These are phyloP conservation scores for Ensete glaucum DNA, from an alignment of 176 grass and related monocot species.

Conservation along the genomic window DNA sequence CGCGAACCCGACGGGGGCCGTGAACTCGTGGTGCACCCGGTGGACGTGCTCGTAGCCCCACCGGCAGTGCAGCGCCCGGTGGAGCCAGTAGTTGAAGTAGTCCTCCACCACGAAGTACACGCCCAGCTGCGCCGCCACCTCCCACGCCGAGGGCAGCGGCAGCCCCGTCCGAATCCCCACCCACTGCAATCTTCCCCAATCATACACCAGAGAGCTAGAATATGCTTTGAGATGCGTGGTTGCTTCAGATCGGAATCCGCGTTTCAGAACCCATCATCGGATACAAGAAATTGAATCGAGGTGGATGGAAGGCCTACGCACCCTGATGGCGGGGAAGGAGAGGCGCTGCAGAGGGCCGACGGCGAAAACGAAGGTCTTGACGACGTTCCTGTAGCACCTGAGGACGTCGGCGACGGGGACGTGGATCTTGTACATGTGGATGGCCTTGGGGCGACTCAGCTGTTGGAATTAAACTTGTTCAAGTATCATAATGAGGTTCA, in stretches of 20 bases:
- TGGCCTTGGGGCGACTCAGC: conserved; percentile 31
- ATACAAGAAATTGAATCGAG: too few species aligned
- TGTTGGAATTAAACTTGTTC: too few species aligned
- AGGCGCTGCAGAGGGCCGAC: conserved; percentile 53
- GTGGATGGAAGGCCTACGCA: background rate
- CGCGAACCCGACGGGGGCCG: conserved; percentile 66
- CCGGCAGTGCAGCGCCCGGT: conserved; percentile 53
- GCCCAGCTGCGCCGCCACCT: conserved; percentile 53
- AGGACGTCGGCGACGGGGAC: conserved; percentile 37
- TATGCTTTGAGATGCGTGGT: too few species aligned
- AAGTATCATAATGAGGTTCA: too few species aligned
- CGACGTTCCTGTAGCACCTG: conserved; percentile 57
- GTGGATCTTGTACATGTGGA: conserved; percentile 50
- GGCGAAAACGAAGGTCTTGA: conserved; percentile 51
- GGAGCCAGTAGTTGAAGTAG: conserved; percentile 85
- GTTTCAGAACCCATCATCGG: too few species aligned
- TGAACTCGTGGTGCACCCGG: conserved; percentile 82
- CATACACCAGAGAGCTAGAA: too few species aligned
- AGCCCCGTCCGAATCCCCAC: conserved; percentile 57
- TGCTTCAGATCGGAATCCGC: too few species aligned
- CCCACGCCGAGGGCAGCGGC: conserved; percentile 55
- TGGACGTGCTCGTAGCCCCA: conserved; percentile 84
- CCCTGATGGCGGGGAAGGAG: conserved; percentile 76
- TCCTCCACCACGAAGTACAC: conserved; percentile 89
- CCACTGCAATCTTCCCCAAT: conserved; percentile 23